Base-by-base conservation (phyloP, 2,329 filamentous ascomycete genomes). In the Diaporthe citrichinensis region DNA sequence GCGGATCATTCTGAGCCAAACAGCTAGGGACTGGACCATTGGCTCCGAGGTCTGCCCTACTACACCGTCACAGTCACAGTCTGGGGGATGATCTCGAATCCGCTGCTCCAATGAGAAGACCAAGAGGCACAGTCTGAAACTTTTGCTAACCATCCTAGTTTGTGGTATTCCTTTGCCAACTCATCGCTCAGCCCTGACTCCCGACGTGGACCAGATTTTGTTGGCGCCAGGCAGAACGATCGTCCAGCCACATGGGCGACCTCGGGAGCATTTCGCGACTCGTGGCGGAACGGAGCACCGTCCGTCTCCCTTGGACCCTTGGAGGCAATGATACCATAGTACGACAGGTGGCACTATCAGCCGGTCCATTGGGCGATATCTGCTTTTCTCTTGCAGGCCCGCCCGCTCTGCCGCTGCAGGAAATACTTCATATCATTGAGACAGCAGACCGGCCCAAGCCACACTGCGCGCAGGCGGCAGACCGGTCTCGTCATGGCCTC, bases 61-160 rank as follows among this genome's bases (percentile, higher is more conserved):
- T 57, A 28, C 25, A 53, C 65, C 31, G 41, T 73, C 71, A 67
- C 53, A 44, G 51, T 72, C 23, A 46, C 53, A 65, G 58, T n/a
- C 59, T 31, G 34, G n/a, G 46, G 46, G 65, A 23, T 39, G 74
- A 72, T 75, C 59, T 57, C 46, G 49, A 57, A 57, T 41, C 41
- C 51, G 41, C 55, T 67, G 62, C 62, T 53, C 71, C 72, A 76
- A 73, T 71, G 57, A 71, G 72, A 65, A 53, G 65, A 57, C 25
- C 31, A 46, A 57, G 15, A 58, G 49, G 34, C n/a, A 57, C n/a
- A 28, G 7, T 59, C 39, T 72, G 67, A 76, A 68, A 72, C 74
- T 57, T 51, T 34, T 34, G 15, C 25, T 61, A 41, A 34, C 58
- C 36, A 28, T 51, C 23, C 46, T 31, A 34, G 59, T 57, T 36